Conservation (phyloP, 2,329 filamentous ascomycete species). For the Xylariaceae sp. region DNA sequence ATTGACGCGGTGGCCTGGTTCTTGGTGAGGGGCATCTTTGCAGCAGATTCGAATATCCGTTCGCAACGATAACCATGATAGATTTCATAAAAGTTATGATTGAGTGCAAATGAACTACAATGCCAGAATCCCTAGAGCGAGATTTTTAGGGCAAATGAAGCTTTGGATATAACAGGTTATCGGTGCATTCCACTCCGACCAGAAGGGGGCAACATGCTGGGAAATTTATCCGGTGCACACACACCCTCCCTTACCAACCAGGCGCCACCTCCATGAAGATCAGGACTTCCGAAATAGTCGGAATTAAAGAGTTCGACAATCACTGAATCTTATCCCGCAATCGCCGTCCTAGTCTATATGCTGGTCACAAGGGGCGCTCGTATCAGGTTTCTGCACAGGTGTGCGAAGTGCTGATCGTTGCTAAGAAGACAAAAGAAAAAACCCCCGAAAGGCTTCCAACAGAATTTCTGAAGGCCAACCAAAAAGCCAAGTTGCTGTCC, state of each 20-base stretch:
- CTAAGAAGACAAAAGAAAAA: too few species aligned
- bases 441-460: too few species aligned
- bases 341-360: too few species aligned
- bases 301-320: too few species aligned
- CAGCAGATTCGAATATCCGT: constrained; percentile 7
- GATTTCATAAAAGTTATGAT: not conserved
- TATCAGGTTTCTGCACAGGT: too few species aligned
- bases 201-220: not conserved
- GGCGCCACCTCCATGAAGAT: not conserved
- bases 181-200: constrained; percentile 17
- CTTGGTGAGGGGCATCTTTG: not conserved
- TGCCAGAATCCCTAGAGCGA: not conserved
- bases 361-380: too few species aligned
- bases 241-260: not conserved
- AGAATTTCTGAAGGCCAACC: not conserved
- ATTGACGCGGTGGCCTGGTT: constrained; percentile 1
- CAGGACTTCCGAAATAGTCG: not conserved
- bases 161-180: constrained; percentile 1
- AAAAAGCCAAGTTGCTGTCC: not conserved
- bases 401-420: too few species aligned
- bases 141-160: not conserved
- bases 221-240: constrained; percentile 18
- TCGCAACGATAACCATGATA: not conserved
- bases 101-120: not conserved
- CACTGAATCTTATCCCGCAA: not conserved